Percentiles rank a stretch among this genome's conserved stretches.
These are phyloP conservation scores for Penicillium sumatraense DNA, from an alignment of 2,329 filamentous ascomycete genomes.

Conservation along the genomic window DNA sequence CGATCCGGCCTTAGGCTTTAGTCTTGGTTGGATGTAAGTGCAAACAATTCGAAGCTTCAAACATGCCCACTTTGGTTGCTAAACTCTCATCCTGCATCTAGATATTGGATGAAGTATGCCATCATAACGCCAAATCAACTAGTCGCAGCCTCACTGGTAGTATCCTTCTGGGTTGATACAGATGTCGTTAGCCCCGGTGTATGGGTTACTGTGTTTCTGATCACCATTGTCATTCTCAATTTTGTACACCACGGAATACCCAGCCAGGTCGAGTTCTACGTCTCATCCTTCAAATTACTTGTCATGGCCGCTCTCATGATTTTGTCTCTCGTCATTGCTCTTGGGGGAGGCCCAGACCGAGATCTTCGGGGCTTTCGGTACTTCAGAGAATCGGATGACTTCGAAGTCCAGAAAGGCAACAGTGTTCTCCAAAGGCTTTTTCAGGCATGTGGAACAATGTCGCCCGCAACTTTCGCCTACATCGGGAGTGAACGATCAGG, in stretches of 20 bases:
- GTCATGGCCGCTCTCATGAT: constrained; percentile 69
- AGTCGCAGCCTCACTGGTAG: constrained; percentile 75
- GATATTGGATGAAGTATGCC: constrained; percentile 74
- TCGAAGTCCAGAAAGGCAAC: constrained; percentile 46
- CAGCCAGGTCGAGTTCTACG: constrained; percentile 64
- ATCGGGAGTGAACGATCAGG: constrained; percentile 76
- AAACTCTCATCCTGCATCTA: too few species aligned
- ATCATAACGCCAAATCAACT: constrained; percentile 84
- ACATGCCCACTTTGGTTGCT: background rate
- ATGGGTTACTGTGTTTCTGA: constrained; percentile 72
- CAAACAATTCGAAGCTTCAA: background rate
- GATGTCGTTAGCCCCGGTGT: constrained; percentile 73
- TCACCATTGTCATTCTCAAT: constrained; percentile 66
- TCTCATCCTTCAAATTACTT: constrained; percentile 67
- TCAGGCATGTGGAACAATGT: constrained; percentile 70
- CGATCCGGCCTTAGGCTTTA: constrained; percentile 78
- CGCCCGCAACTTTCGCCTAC: constrained; percentile 78
- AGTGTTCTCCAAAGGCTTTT: constrained; percentile 58
- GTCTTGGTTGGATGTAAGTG: constrained; percentile 69
- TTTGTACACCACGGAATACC: constrained; percentile 70
- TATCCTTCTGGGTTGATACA: constrained; percentile 73
- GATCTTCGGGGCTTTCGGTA: constrained; percentile 67
- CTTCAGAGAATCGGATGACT: constrained; percentile 65
- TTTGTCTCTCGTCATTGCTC: constrained; percentile 65
- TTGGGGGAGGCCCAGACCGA: constrained; percentile 66